A percentile compares a stretch with the other conserved stretches of the same genome.
These are phyloP conservation scores for Cercospora sojina DNA, from an alignment of 2,329 filamentous ascomycete species.

Conservation along the genomic window DNA sequence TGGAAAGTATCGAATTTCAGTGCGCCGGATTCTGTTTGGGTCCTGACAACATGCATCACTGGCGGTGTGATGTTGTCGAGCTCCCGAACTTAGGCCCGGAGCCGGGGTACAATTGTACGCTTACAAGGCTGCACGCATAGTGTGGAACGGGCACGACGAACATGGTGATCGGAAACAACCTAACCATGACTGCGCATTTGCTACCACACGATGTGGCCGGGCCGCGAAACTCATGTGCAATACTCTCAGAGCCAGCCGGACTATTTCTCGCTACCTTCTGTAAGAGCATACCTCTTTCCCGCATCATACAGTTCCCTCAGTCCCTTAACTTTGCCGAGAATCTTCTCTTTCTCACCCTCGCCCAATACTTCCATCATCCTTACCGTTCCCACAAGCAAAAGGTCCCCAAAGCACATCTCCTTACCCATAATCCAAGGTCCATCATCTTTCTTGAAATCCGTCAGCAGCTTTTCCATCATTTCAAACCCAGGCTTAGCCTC, in stretches of 20 bases:
- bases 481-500: slow-evolving; percentile 17
- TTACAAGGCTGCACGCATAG: background rate
- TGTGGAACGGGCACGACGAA: background rate
- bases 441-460: slow-evolving; percentile 23
- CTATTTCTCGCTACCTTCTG: background rate
- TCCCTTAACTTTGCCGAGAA: background rate
- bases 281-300: slow-evolving; percentile 12
- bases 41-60: background rate
- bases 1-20: background rate
- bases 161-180: background rate
- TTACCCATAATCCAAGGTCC: slow-evolving; percentile 27
- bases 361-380: slow-evolving; percentile 21
- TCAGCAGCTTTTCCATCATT: slow-evolving; percentile 17
- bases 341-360: slow-evolving; percentile 6
- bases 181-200: background rate
- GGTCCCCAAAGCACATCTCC: slow-evolving; percentile 25
- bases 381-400: slow-evolving; percentile 20
- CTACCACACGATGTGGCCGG: background rate
- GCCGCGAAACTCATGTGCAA: background rate
- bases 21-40: background rate
- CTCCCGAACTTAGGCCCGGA: background rate
- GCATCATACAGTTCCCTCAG: slow-evolving; percentile 20
- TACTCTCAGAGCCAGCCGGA: background rate
- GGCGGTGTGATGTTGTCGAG: background rate
- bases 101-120: background rate